Evolutionary conservation across 129 eudicot species (phyloP), one percentile per base, ranked within the genome.

Genomic region (Saussurea involucrata): DNA sequence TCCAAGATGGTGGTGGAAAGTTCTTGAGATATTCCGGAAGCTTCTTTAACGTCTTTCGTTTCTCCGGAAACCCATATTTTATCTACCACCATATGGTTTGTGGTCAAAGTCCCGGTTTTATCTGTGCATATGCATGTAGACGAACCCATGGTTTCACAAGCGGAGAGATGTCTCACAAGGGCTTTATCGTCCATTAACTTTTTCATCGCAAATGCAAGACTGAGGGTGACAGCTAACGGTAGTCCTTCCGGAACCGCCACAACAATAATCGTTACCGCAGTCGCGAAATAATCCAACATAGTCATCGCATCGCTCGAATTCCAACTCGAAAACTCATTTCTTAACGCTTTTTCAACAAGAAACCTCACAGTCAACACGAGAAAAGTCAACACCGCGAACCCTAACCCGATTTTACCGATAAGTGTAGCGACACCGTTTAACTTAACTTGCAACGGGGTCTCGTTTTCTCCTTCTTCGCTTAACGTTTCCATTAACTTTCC

Each of bases 71-170:
- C 72, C 94, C 92, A 91, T 32, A 83, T 83, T 85, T 95, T 95
- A 32, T 80, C 76, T 49, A 95, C 92, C 18, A 89, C 89, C 99
- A 95, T 95, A 70, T 88, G 99, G 70, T 95, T 94, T 17, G 98
- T 94, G 32, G 98, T 94, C 57, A 94, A 81, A 3, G 98, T 94
- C 24, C 98, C 98, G 3, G 98, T 94, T 81, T 94, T 94, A 72
- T 94, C 98, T 0, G 97, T 87, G 82, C 98, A 94, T 58, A 94
- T 94, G 73, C 85, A 72, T 69, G 88, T 89, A 12, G 96, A 93
- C 17, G 98, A 91, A 31, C 98, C 98, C 98, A 94, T 94, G 5
- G 98, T 94, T 80, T 94, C 98, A 86, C 98, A 94, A 21, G 98
- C 98, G 24, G 97, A 83, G 8, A 95, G 86, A 89, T 85, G 96